Evolutionary conservation across 768 basidiomycete species (phyloP).

Genomic region (Podaxis sp.): DNA sequence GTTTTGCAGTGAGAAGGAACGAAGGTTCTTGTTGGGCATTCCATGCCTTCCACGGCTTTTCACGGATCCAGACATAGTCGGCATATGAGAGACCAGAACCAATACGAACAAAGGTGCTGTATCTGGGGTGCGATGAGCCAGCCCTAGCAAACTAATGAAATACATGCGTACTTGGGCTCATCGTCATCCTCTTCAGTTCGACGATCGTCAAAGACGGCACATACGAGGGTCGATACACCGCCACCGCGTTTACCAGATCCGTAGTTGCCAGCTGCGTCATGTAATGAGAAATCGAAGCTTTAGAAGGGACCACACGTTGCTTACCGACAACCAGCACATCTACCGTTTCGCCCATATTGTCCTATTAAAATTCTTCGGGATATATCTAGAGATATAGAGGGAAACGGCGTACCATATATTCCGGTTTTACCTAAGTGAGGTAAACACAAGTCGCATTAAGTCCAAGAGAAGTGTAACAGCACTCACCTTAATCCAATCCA

Average conservation of each 20-base stretch:
- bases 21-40: constrained; percentile 70
- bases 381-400: not conserved
- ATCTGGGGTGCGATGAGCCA: constrained; percentile 43
- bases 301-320: constrained; percentile 19
- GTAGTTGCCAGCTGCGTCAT: constrained; percentile 76
- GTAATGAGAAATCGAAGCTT: not conserved
- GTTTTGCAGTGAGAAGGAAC: constrained; percentile 63
- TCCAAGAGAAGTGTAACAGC: not conserved
- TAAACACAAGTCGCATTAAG: not conserved
- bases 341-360: constrained; percentile 90
- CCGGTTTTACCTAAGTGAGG: constrained; percentile 72
- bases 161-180: constrained; percentile 54
- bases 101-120: constrained; percentile 84
- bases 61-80: constrained; percentile 83
- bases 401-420: constrained; percentile 66
- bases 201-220: constrained; percentile 83
- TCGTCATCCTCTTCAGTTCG: constrained; percentile 52
- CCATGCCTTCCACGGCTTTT: constrained; percentile 81
- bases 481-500: constrained; percentile 88
- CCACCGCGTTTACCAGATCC: constrained; percentile 85
- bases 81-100: constrained; percentile 85
- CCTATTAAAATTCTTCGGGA: constrained; percentile 40
- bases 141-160: not conserved
- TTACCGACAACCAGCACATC: constrained; percentile 88
- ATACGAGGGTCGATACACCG: constrained; percentile 85